These are phyloP conservation scores for Dendrostoma leiphaemia DNA, from an alignment of 2,329 filamentous ascomycete species.

Conservation along the genomic window DNA sequence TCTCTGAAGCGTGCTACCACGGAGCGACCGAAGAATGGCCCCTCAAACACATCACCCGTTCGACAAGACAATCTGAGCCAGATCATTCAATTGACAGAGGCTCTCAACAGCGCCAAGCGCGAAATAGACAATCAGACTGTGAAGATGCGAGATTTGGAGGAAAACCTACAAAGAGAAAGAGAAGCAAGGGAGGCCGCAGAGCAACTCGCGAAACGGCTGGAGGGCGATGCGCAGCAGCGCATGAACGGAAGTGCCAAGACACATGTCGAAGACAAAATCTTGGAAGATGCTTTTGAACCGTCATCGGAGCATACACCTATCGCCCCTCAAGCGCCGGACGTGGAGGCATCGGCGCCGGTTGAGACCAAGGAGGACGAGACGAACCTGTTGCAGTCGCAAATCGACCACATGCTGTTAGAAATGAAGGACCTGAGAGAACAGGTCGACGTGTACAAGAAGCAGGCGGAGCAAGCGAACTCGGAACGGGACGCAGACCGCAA, in stretches of 20 bases:
- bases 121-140: slow-evolving; percentile 82
- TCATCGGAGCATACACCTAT: slow-evolving; percentile 31
- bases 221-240: slow-evolving; percentile 48
- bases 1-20: slow-evolving; percentile 74
- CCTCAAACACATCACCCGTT: slow-evolving; percentile 55
- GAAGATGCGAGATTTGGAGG: slow-evolving; percentile 78
- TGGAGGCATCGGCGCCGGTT: slow-evolving; percentile 26
- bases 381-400: slow-evolving; percentile 58
- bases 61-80: slow-evolving; percentile 65
- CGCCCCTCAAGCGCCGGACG: not conserved
- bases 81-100: slow-evolving; percentile 80
- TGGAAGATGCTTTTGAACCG: slow-evolving; percentile 47
- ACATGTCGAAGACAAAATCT: slow-evolving; percentile 35
- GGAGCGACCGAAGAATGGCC: slow-evolving; percentile 64
- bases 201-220: slow-evolving; percentile 70
- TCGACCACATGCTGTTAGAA: slow-evolving; percentile 75
- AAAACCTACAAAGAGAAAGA: slow-evolving; percentile 74
- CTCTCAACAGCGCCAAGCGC: slow-evolving; percentile 77
- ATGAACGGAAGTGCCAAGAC: slow-evolving; percentile 37
- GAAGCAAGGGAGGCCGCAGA: slow-evolving; percentile 82
- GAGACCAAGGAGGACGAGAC: slow-evolving; percentile 9
- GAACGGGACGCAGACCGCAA: slow-evolving; percentile 72
- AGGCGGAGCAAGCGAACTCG: slow-evolving; percentile 77
- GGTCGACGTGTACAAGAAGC: slow-evolving; percentile 72
- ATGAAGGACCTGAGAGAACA: slow-evolving; percentile 80